Evolutionary conservation across 805 yeast species (phyloP), one percentile per base, ranked within the genome.

Genomic region (Blastobotrys attinorum): DNA sequence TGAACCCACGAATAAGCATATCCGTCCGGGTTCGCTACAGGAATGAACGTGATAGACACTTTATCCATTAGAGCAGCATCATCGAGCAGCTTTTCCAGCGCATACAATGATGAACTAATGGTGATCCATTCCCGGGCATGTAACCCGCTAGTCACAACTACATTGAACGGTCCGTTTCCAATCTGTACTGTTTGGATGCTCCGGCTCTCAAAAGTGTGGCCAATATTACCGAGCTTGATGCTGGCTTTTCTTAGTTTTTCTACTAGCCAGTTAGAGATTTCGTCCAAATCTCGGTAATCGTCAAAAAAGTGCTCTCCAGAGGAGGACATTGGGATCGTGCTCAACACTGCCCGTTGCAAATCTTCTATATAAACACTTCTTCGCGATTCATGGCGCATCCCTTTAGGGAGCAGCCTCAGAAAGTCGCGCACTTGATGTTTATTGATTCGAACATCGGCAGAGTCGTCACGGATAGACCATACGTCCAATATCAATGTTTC

Each of bases 61-160:
- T 76, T 64, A 37, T 78, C 66, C 47, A 86, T 61, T 67, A 77
- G 25, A 38, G 67, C 70, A 27, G 22, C 34, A 8, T 32, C 31
- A 37, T 31, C 37, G 6, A 38, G 33, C 36, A 32, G 3, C 18
- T 38, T 37, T 56, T 67, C 67, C 17, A 79, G 54, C 2, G 73
- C 61, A 60, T 73, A 84, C 47, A 85, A 73, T 0, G 77, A 80
- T 0, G 90, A 71, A 2, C 88, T 75, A 2, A 80, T 77, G 31
- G 88, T 75, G 22, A 86, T 72, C 96, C 96, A 88, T 60, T 88
- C 97, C 42, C 97, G 70, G 0, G 95, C 92, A 63, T 88, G 96
- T 2, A 83, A 72, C 2, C 95, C 96, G 31, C 89, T 89, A 1
- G 90, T 78, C 5, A 88, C 71, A 3, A 86, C 81, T 42, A 87